Evolutionary conservation across 2,329 filamentous ascomycete genomes (phyloP).

Genomic region (Aspergillus caelatus): DNA sequence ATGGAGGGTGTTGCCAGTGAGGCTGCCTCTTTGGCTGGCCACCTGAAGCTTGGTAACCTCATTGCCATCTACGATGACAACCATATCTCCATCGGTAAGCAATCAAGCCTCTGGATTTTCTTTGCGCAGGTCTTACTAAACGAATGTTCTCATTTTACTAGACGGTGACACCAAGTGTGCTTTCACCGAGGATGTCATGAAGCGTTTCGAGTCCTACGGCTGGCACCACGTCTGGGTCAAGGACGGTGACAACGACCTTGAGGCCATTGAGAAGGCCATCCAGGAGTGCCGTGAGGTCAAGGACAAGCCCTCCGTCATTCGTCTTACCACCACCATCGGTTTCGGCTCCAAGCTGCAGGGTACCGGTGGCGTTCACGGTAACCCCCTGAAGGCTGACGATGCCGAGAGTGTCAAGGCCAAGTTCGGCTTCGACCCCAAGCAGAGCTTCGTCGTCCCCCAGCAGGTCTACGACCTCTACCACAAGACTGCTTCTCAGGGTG

Average conservation of each 20-base stretch:
- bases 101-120: neutral
- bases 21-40: slow-evolving; percentile 88
- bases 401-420: slow-evolving; percentile 90
- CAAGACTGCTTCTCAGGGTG: slow-evolving; percentile 83
- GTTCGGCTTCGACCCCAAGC: slow-evolving; percentile 93
- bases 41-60: slow-evolving; percentile 96
- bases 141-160: slow-evolving; percentile 27
- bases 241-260: slow-evolving; percentile 87
- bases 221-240: slow-evolving; percentile 87
- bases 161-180: slow-evolving; percentile 95
- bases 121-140: neutral
- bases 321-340: slow-evolving; percentile 95
- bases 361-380: slow-evolving; percentile 93
- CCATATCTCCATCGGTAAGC: slow-evolving; percentile 80
- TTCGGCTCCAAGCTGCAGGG: slow-evolving; percentile 92
- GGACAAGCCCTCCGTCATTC: slow-evolving; percentile 96
- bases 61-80: slow-evolving; percentile 99
- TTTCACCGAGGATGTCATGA: slow-evolving; percentile 94
- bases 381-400: slow-evolving; percentile 92
- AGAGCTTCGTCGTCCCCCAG: slow-evolving; percentile 91
- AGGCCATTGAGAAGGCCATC: slow-evolving; percentile 85
- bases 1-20: slow-evolving; percentile 98
- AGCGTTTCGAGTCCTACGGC: slow-evolving; percentile 95
- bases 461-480: slow-evolving; percentile 89
- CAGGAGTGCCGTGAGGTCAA: slow-evolving; percentile 81